Percentiles rank a stretch among this genome's conserved stretches.
Evolutionary conservation across 768 basidiomycete species (phyloP).

Genomic region (Collybiopsis confluens): DNA sequence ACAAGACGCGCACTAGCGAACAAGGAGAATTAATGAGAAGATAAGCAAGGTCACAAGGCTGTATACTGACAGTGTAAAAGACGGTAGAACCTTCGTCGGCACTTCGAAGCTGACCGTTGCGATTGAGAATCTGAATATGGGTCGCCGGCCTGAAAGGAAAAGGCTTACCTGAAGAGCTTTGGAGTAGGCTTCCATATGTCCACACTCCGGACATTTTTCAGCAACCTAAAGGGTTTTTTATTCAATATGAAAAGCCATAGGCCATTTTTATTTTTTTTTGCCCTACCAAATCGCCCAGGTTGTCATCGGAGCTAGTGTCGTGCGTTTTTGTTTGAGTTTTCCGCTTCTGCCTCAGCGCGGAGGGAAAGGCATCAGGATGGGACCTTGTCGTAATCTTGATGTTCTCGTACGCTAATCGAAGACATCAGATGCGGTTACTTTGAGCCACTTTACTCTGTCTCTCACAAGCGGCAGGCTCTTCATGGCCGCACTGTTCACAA

Average conservation of each 20-base stretch:
- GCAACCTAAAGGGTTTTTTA: conserved; percentile 51
- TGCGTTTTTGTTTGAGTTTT: conserved; percentile 86
- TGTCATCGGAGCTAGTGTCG: conserved; percentile 62
- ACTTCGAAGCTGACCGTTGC: conserved; percentile 61
- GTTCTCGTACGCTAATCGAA: conserved; percentile 78
- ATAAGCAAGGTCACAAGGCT: conserved; percentile 2
- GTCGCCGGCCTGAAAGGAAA: background rate
- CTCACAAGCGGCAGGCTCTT: conserved; percentile 84
- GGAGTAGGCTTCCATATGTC: conserved; percentile 80
- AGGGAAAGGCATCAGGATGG: conserved; percentile 93
- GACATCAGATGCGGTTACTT: background rate
- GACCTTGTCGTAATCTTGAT: conserved; percentile 86
- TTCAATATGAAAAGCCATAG: background rate
- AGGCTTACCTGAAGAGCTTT: conserved; percentile 78
- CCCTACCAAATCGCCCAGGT: conserved; percentile 52
- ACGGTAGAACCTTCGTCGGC: conserved; percentile 95
- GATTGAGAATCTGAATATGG: background rate
- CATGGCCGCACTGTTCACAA: conserved; percentile 86
- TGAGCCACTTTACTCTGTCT: background rate
- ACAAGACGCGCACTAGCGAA: conserved; percentile 63
- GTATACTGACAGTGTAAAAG: conserved; percentile 77
- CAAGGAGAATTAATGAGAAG: conserved; percentile 8
- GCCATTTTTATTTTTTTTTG: background rate
- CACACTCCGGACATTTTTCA: conserved; percentile 87
- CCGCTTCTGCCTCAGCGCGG: conserved; percentile 76